Conservation (phyloP, 495 filamentous ascomycete genomes). For the Daldinia vernicosa region DNA sequence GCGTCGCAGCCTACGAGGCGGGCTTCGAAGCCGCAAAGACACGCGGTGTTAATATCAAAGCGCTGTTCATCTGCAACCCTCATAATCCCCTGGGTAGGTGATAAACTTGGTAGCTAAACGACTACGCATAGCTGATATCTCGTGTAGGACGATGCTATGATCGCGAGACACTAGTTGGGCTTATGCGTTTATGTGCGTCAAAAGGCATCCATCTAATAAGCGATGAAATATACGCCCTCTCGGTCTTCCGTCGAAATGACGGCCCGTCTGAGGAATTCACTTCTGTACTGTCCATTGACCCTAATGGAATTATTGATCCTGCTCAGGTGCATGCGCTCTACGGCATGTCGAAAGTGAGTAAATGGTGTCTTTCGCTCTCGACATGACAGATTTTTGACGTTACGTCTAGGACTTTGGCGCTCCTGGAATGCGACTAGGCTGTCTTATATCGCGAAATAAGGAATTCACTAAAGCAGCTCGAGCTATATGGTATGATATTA, state of each 20-base stretch:
- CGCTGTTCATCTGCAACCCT: constrained; percentile 66
- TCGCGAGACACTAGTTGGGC: constrained; percentile 52
- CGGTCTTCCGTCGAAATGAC: constrained; percentile 56
- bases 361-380: background rate
- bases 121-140: constrained; percentile 7
- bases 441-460: constrained; percentile 60
- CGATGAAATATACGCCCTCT: constrained; percentile 72
- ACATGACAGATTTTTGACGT: constrained; percentile 5
- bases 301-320: constrained; percentile 58
- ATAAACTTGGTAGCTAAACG: background rate
- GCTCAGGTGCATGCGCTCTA: constrained; percentile 66
- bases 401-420: constrained; percentile 60
- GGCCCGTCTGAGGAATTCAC: constrained; percentile 54
- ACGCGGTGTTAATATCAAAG: constrained; percentile 52
- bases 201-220: constrained; percentile 66
- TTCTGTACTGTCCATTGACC: constrained; percentile 62
- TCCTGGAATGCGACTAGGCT: constrained; percentile 65
- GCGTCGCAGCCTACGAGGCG: constrained; percentile 39
- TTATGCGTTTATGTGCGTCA: constrained; percentile 63
- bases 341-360: constrained; percentile 62
- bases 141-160: constrained; percentile 59
- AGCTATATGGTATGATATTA: constrained; percentile 36
- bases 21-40: constrained; percentile 37
- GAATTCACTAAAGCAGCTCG: constrained; percentile 54
- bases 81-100: constrained; percentile 66